Conservation (phyloP, 768 basidiomycete species). For the Boletus subcaerulescens region DNA sequence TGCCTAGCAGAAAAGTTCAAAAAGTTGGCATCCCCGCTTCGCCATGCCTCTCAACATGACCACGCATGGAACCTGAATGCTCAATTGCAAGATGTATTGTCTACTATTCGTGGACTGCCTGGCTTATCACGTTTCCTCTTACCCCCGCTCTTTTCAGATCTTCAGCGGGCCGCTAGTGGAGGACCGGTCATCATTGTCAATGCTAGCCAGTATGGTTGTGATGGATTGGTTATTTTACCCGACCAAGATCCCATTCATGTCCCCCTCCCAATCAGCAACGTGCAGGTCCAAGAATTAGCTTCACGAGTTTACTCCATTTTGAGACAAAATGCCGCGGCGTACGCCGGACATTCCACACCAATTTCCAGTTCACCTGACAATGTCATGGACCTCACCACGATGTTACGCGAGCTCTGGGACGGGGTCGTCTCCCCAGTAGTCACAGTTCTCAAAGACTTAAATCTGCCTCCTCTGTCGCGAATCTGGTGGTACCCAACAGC, state of each 20-base stretch:
- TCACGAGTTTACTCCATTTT: too few species aligned
- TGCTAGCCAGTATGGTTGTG: neutral
- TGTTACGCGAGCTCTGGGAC: neutral
- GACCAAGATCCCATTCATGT: neutral
- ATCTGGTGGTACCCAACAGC: neutral
- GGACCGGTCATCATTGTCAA: neutral
- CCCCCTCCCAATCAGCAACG: neutral
- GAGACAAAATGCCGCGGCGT: too few species aligned
- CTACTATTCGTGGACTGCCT: neutral
- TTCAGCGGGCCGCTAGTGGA: neutral
- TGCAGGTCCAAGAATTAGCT: neutral
- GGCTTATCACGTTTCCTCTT: neutral
- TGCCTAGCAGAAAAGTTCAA: too few species aligned
- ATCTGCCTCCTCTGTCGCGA: neutral
- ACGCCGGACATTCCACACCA: too few species aligned
- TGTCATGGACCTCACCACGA: too few species aligned
- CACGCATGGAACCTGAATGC: neutral
- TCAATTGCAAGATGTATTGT: neutral
- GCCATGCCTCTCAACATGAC: too few species aligned
- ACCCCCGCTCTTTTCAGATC: neutral
- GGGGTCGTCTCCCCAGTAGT: neutral
- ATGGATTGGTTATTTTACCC: neutral
- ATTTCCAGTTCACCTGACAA: neutral
- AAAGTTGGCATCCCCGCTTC: too few species aligned
- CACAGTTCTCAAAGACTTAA: neutral